Evolutionary conservation across 2,329 filamentous ascomycete genomes (phyloP).

Genomic region (Phyllosticta ampelicida): DNA sequence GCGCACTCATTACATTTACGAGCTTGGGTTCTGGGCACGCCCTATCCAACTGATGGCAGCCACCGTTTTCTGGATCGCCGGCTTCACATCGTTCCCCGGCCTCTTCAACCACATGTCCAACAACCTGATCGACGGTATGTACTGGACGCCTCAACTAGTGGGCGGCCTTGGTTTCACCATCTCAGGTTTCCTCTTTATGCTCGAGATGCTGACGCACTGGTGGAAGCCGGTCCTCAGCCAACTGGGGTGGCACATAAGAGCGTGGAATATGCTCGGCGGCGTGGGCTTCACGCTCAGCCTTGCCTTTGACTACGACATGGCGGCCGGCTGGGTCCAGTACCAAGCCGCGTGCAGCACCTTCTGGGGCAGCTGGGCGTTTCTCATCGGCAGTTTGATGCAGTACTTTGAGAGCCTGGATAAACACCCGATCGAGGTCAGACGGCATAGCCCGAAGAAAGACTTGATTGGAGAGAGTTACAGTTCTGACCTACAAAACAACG

Average conservation of each 20-base stretch:
- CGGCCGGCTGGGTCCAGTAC: conserved; percentile 22
- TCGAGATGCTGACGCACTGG: conserved; percentile 56
- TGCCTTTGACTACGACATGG: conserved; percentile 22
- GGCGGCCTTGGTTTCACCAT: conserved; percentile 53
- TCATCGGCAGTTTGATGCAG: conserved; percentile 24
- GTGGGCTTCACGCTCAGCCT: conserved; percentile 47
- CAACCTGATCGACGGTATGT: conserved; percentile 42
- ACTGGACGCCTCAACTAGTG: conserved; percentile 52
- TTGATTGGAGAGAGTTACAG: neutral
- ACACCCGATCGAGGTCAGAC: conserved; percentile 19
- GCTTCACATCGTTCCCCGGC: conserved; percentile 48
- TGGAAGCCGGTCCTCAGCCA: conserved; percentile 45
- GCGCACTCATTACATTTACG: conserved; percentile 48
- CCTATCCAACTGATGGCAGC: conserved; percentile 47
- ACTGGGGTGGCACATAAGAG: conserved; percentile 57
- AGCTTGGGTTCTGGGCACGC: conserved; percentile 53
- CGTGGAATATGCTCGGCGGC: conserved; percentile 55
- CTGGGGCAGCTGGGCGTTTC: conserved; percentile 26
- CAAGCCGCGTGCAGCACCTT: conserved; percentile 23
- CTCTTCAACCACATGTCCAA: conserved; percentile 42
- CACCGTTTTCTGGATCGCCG: conserved; percentile 54
- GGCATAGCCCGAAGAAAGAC: neutral
- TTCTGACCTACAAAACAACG: neutral
- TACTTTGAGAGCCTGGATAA: conserved; percentile 27
- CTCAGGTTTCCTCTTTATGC: conserved; percentile 49